Base-by-base conservation (phyloP, 2,329 filamentous ascomycete genomes). In the Xylaria sp. region DNA sequence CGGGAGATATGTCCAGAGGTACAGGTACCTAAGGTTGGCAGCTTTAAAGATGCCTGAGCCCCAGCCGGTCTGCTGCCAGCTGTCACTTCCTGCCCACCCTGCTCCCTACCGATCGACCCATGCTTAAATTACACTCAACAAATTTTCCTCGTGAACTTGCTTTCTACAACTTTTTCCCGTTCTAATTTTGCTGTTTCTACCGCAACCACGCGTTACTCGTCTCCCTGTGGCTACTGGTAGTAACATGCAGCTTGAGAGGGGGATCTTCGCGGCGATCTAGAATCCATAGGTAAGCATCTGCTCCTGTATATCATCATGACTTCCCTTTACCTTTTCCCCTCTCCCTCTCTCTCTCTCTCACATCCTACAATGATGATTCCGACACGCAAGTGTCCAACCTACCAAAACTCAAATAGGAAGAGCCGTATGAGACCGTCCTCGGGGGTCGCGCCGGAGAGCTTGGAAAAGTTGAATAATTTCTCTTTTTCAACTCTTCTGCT, bases 371-470 rank as follows among this genome's bases (percentile, higher is more conserved):
- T 79, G 77, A 79, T 79, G 77, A 79, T 74, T 73, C 74, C 76
- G 77, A 77, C 77, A 77, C 76, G 74, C 72, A 75, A 77, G 76
- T 77, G 76, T 77, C 77, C 65, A 78, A 78, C 76, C 76, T 77
- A 76, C 73, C 63, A 65, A 66, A 70, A 65, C 68, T 69, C 65
- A 41, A 44, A 77, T 79, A 78, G 77, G 77, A 79, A 79, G 77
- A 79, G 77, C 77, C 77, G 77, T 78, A 78, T 79, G 74, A 79
- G 77, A 78, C 77, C 76, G 66, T 76, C 75, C 56, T 66, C 75
- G 77, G 67, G 73, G 23, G 28, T n/a, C 20, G 12, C 1, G 28
- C 18, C 1, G 12, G 15, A 18, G 31, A 23, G 12, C 2, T 8
- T 18, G 7, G 7, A 7, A 44, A 44, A 18, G 41, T 15, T 7